Evolutionary conservation across 805 yeast species (phyloP).

Genomic region (Monosporozyma aquatica): DNA sequence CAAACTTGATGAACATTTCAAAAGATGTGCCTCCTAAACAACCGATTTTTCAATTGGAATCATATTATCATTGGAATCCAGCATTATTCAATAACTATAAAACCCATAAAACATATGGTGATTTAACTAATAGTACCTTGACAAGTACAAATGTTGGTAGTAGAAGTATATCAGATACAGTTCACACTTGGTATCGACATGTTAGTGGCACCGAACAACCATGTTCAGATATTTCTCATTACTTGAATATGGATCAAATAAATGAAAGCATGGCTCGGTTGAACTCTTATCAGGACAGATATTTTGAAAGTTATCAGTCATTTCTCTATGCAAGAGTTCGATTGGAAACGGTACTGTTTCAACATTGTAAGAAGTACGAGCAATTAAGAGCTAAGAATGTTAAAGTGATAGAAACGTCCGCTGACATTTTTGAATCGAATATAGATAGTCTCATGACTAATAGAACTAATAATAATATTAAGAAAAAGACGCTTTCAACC

Average conservation of each 20-base stretch:
- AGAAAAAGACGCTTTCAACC: not conserved
- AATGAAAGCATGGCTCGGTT: constrained; percentile 15
- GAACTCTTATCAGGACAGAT: constrained; percentile 4
- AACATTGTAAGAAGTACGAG: not conserved
- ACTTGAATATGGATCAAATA: not conserved
- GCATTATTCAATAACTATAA: constrained; percentile 1
- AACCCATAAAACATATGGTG: constrained; percentile 12
- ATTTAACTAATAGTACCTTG: constrained; percentile 12
- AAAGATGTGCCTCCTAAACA: no score
- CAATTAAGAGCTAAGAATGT: not conserved
- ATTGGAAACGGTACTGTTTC: constrained; percentile 11
- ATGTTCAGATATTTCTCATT: not conserved
- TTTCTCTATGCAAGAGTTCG: constrained; percentile 14
- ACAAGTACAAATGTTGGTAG: not conserved
- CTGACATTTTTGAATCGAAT: not conserved
- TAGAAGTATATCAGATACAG: constrained; percentile 1
- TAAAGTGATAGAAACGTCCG: not conserved
- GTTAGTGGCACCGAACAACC: constrained; percentile 4
- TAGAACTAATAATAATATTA: not conserved
- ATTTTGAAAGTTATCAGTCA: constrained; percentile 7
- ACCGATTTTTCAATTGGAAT: not conserved
- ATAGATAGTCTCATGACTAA: not conserved
- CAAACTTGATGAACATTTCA: not conserved
- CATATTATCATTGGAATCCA: not conserved
- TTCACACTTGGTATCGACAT: constrained; percentile 9